Percentiles rank a stretch among this genome's conserved stretches.
phyloP scores from a whole-genome alignment of 2,329 filamentous ascomycete genomes.

The Fusarium sp. region DNA sequence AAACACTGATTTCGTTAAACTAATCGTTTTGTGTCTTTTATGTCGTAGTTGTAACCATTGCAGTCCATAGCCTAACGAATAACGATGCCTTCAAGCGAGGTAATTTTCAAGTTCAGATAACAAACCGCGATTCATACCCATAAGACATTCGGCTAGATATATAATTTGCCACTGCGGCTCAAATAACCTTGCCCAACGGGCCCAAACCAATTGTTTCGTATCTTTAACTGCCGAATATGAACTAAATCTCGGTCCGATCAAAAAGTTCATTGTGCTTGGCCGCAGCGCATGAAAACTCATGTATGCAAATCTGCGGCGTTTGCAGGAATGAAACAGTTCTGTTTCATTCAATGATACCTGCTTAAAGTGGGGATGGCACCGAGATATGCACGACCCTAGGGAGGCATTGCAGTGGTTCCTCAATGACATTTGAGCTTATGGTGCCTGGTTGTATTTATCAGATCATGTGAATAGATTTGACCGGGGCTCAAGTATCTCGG shows the following conservation, averaged over 20 bases:
- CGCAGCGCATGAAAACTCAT: neutral
- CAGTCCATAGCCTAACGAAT: accelerated
- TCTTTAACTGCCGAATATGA: neutral
- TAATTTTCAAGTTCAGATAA: neutral
- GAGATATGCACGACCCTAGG: neutral
- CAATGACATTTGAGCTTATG: neutral
- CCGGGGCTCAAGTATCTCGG: accelerated
- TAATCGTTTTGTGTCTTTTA: neutral
- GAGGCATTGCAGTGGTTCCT: neutral
- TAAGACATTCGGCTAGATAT: neutral
- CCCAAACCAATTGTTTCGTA: accelerated
- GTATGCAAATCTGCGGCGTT: conserved; percentile 1
- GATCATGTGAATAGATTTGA: neutral
- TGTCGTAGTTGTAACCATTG: neutral
- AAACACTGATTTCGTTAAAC: neutral
- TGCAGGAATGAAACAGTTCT: neutral
- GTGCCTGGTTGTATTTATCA: neutral
- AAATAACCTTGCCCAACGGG: neutral
- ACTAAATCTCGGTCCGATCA: neutral
- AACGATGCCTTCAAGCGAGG: accelerated
- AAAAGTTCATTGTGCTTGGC: neutral
- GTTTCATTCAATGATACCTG: neutral
- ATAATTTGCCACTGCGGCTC: neutral
- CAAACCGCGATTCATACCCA: accelerated
- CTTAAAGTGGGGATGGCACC: no score